Base-by-base conservation (phyloP, 441 rosid species). In the Croton setiger region DNA sequence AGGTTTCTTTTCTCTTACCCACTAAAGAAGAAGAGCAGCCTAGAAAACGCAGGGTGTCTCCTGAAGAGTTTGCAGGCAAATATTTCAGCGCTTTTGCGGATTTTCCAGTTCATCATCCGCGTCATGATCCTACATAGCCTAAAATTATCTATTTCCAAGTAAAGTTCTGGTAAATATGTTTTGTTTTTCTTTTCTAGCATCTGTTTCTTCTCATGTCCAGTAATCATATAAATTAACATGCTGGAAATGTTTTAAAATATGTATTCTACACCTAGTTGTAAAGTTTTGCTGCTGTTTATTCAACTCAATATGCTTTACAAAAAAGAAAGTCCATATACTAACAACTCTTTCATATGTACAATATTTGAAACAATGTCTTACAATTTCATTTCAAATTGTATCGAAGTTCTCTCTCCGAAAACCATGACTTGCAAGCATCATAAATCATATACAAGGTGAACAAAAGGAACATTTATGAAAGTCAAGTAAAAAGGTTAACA, bases 401-500 rank as follows among this genome's bases (percentile, higher is more conserved):
- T 67, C 66, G 49, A 49, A 69, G 53, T 60, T 69, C 43, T 61
- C 70, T 73, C 66, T 52, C 71, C 69, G 54, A 53, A 75, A 52
- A 45, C 68, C 66, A 54, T 56, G 67, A 63, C 74, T 70, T 60
- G 53, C 79, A 76, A 3, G 41, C 82, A 81, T 79, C 81, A 76
- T 69, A 81, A 79, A 73, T 74, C 80, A 75, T 87, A 78, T 83
- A 85, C 86, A 85, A 78, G 68, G 71, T 37, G 55, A 70, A 68
- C 60, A 70, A 72, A 59, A 33, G 48, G 53, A 55, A 35, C 70
- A 45, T 41, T 48, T 64, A 58, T 39, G 66, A 8, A 62, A 70
- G 14, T 33, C 21, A 57, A 62, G 60, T 53, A 58, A 56, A 58
- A 64, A 49, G 66, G 64, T 73, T 39, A 68, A 61, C 65, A 68